A percentile compares a stretch with the other conserved stretches of the same genome.
These are phyloP conservation scores for Phialophora expanda DNA, from an alignment of 2,329 filamentous ascomycete genomes.

Conservation along the genomic window DNA sequence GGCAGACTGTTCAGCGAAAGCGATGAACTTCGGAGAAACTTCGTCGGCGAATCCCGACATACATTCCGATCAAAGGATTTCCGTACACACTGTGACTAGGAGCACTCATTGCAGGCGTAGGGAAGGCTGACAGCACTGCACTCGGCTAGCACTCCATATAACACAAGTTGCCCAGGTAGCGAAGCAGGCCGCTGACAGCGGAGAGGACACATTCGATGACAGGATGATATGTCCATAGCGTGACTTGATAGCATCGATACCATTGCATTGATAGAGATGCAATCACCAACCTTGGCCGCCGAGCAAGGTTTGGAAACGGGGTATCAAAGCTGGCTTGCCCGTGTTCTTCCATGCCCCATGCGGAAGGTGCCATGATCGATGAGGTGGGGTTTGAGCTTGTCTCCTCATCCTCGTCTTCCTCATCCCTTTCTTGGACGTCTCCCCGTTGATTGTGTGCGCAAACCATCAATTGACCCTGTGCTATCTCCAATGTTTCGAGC, in stretches of 20 bases:
- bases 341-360: not conserved
- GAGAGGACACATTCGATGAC: not conserved
- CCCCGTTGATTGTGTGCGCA: not conserved
- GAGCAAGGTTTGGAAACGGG: not conserved
- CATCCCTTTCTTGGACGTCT: not conserved
- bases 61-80: not conserved
- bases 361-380: not conserved
- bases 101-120: not conserved
- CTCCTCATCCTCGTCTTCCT: not conserved
- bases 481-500: not conserved
- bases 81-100: not conserved
- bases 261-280: slow-evolving; percentile 10
- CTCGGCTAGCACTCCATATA: not conserved
- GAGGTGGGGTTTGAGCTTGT: not conserved
- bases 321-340: not conserved
- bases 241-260: not conserved
- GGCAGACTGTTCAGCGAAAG: slow-evolving; percentile 35
- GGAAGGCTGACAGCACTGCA: not conserved
- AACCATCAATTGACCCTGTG: not conserved
- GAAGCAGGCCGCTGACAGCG: not conserved
- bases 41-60: not conserved
- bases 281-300: not conserved
- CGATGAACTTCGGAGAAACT: slow-evolving; percentile 16
- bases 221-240: not conserved
- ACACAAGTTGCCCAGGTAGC: not conserved